Evolutionary conservation across 2,329 filamentous ascomycete genomes (phyloP), one percentile per base, ranked within the genome.

Genomic region (Venturia carpophila): DNA sequence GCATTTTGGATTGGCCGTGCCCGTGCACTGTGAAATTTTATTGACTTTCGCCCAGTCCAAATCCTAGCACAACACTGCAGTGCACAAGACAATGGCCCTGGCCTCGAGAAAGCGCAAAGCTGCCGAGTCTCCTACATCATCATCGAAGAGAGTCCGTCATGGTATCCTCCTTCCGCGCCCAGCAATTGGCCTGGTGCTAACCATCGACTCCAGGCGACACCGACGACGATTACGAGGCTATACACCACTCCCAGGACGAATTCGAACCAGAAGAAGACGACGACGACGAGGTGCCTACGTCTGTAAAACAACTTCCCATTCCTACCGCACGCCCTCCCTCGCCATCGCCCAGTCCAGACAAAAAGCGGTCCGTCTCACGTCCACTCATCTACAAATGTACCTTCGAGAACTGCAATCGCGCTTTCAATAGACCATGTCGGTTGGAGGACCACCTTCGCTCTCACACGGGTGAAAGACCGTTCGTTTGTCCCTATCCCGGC

Each of bases 381-480:
- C 73, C 81, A 66, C 96, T 95, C 79, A 92, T 85, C 5, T 87
- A 92, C 68, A 79, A 80, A 64, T 97, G 93, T 76, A 86, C 88
- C 0, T 87, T 85, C 73, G 83, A 87, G 13, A 84, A 82, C 68
- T 97, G 93, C 73, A 77, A 79, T 66, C 95, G 95, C 77, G 86
- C 87, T 7, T 97, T 94, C 80, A 96, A 96, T 74, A 87, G 93
- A 3, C 92, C 91, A 0, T 89, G 89, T 42, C 86, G 91, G 37
- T 82, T 97, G 4, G 82, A 88, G 67, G 87, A 90, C 66, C 93
- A 97, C 72, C 77, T 93, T 30, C 84, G 91, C 68, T 92, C 89
- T 0, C 93, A 97, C 75, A 93, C 86, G 64, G 91, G 93, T 69
- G 90, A 93, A 70, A 86, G 92, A 0, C 87, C 91, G 0, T 95